Evolutionary conservation across 2,329 filamentous ascomycete species (phyloP), one percentile per base, ranked within the genome.

Genomic region (Colletotrichum sp.): DNA sequence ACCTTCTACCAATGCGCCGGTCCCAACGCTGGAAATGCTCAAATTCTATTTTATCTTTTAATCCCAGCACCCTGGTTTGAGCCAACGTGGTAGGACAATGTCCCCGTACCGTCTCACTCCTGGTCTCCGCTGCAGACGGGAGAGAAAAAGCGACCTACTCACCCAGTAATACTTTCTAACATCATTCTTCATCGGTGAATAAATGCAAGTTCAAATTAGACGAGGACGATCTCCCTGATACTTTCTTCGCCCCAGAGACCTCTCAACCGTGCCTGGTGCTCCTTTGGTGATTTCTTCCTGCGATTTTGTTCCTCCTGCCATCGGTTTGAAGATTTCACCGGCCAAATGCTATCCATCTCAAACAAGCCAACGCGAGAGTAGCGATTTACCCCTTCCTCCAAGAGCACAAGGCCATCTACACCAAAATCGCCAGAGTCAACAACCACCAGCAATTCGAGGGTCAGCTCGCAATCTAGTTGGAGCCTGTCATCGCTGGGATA

Each of bases 101-200:
- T 43, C 36, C 36, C 16, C 36, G 36, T 39, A 9, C 3, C 15
- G 0, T 5, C 36, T 18, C 36, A 2, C 0, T 39, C 7, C 9
- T 39, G 36, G 36, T 39, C 36, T 39, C 7, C 7, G 36, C 36
- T 39, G 3, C 1, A 5, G 7, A 39, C 0, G 18, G 9, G 16
- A n/a, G 39, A 43, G 18, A 8, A 43, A 10, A n/a, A n/a, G 18
- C 16, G 39, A 43, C 39, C 18, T n/a, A 8, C 39, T n/a, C 18
- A 43, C 10, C 0, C 0, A 43, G 18, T 10, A 0, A 43, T 43
- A 0, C 2, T 43, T 6, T n/a, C 18, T 6, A n/a, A 43, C 18
- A 10, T 43, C 39, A 48, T 48, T 12, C 6, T 48, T 12, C 10
- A 48, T 21, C 6, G 4, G 9, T 21, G 43, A n/a, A 48, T 48